Evolutionary conservation across 768 basidiomycete species (phyloP), one percentile per base, ranked within the genome.

Genomic region (Pleurotus citrinopileatus): DNA sequence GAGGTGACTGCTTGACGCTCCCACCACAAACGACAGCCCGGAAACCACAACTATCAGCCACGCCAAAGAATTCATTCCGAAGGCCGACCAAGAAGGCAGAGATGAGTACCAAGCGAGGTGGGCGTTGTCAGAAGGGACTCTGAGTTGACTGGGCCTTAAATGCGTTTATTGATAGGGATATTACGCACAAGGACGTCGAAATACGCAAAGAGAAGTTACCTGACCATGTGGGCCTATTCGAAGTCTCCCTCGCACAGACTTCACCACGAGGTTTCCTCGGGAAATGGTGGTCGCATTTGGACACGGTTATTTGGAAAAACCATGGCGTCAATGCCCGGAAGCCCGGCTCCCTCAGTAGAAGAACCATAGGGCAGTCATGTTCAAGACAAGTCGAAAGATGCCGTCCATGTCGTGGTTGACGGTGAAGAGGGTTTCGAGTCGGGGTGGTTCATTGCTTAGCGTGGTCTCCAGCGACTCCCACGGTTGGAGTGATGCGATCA

Each of bases 181-280:
- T 51, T 51, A 37, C 48, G 34, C 20, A 51, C 19, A 34, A 36
- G 48, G 32, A 51, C n/a, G 29, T 51, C 48, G 28, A 37, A 34
- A 25, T 32, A 29, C 23, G n/a, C 12, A 22, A 15, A 3, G 9
- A 36, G 48, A 32, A 51, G 32, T 17, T 34, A 17, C 34, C 28
- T 51, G 20, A 51, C 48, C 48, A 51, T 37, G 48, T 25, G 48
- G 48, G 15, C 22, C 13, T 12, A 15, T 7, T 7, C 34, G 34
- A 51, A 51, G 48, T 32, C 48, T 51, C 48, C 48, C 48, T 51
- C 48, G 48, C 34, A 51, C 10, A 19, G n/a, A 10, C 32, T 51
- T 51, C 48, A 23, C 54, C 45, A 47, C 37, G 23, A 26, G 51
- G 40, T 23, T 53, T 52, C 45, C 28, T 26, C 29, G 27, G 36